Conservation (phyloP, 2,329 filamentous ascomycete species). For the Talaromyces atroroseus region DNA sequence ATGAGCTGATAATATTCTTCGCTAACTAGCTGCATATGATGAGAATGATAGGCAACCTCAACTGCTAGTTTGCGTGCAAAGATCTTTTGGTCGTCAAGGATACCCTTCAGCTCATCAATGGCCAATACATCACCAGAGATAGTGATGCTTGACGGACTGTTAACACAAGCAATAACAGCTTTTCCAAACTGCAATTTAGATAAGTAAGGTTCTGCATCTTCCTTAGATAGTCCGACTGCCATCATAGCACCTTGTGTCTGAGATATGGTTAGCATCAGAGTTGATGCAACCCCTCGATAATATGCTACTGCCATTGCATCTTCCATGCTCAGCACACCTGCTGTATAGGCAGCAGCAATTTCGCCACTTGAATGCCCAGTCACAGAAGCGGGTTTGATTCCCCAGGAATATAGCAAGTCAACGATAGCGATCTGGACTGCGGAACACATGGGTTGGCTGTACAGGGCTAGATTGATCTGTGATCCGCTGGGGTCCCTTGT, state of each 20-base stretch:
- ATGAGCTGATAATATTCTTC: conserved; percentile 17
- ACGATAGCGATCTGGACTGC: conserved; percentile 14
- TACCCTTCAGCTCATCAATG: conserved; percentile 20
- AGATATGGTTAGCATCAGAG: not conserved
- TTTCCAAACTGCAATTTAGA: not conserved
- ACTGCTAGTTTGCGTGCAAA: conserved; percentile 26
- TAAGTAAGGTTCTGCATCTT: not conserved
- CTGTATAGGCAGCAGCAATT: conserved; percentile 11
- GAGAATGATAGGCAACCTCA: conserved; percentile 26
- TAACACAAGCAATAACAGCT: not conserved
- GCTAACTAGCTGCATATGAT: conserved; percentile 21
- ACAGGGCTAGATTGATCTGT: not conserved
- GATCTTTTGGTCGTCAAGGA: conserved; percentile 17
- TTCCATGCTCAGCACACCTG: not conserved
- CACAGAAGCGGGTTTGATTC: not conserved
- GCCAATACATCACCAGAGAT: conserved; percentile 19
- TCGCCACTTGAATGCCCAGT: conserved; percentile 14
- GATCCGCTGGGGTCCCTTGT: not conserved
- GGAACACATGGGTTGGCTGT: conserved; percentile 16
- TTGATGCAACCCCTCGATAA: not conserved
- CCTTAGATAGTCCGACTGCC: not conserved
- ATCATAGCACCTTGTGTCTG: not conserved
- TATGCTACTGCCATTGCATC: not conserved
- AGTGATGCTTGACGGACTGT: not conserved
- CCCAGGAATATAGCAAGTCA: conserved; percentile 6